Evolutionary conservation across 768 basidiomycete genomes (phyloP).

Genomic region (Lepiota brunneoincarnata): DNA sequence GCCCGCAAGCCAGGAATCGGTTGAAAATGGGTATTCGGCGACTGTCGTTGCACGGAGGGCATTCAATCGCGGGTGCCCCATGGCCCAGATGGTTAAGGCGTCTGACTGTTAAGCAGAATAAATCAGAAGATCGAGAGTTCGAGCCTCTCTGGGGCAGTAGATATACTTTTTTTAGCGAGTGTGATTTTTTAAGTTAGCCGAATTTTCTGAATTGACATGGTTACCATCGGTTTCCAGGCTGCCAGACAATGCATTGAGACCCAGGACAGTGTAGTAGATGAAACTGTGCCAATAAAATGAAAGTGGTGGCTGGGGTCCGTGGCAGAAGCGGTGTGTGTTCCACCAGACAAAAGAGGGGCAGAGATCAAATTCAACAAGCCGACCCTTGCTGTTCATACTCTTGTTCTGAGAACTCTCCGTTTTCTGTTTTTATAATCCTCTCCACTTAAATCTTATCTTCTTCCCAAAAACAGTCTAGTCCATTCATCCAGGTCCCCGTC

Average conservation of each 20-base stretch:
- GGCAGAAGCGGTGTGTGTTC: neutral
- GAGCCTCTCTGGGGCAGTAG: slow-evolving; percentile 10
- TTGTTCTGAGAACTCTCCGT: no score
- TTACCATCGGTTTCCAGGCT: slow-evolving; percentile 6
- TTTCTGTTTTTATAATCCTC: no score
- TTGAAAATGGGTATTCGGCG: no score
- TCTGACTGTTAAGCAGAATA: slow-evolving; percentile 7
- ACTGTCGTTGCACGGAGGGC: neutral
- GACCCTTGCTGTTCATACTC: no score
- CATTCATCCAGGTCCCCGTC: no score
- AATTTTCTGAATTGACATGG: neutral
- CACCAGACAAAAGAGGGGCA: neutral
- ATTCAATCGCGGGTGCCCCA: neutral
- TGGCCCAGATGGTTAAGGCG: slow-evolving; percentile 13
- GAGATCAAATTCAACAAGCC: no score
- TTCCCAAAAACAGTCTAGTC: no score
- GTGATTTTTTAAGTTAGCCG: neutral
- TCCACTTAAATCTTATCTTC: no score
- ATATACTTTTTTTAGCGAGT: neutral
- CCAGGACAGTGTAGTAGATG: neutral
- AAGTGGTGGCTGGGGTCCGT: slow-evolving; percentile 6
- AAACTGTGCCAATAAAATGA: no score
- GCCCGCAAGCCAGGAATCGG: no score
- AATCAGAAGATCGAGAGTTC: slow-evolving; percentile 13
- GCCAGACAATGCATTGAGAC: neutral